These are phyloP conservation scores for Venturia asperata DNA, from an alignment of 2,329 filamentous ascomycete species.

Conservation along the genomic window DNA sequence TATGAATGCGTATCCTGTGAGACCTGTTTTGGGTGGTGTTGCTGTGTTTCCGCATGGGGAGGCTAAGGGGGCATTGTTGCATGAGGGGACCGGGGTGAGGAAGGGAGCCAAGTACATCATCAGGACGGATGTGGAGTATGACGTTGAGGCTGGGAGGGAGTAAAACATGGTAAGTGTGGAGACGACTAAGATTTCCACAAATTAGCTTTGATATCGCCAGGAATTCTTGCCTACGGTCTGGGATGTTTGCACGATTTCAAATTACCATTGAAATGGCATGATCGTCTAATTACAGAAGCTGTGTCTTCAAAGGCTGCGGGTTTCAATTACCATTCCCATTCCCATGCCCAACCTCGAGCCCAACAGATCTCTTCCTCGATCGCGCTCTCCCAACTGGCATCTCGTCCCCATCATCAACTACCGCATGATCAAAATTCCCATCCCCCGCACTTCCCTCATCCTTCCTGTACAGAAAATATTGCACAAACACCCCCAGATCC, in stretches of 20 bases:
- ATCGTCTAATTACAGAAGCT: too few species aligned
- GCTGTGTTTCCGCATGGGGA: constrained; percentile 66
- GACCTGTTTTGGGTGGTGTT: constrained; percentile 61
- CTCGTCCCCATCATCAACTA: background rate
- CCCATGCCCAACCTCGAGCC: background rate
- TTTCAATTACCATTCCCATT: background rate
- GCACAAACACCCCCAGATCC: constrained; percentile 79
- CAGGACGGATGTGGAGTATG: constrained; percentile 63
- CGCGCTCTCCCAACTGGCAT: background rate
- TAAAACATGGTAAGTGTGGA: background rate
- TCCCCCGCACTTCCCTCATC: background rate
- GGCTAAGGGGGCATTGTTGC: constrained; percentile 55
- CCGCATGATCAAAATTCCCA: background rate
- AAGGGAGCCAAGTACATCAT: constrained; percentile 63
- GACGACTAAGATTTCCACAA: too few species aligned
- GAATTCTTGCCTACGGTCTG: background rate
- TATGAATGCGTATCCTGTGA: constrained; percentile 62
- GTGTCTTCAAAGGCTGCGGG: too few species aligned
- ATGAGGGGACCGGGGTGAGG: constrained; percentile 64
- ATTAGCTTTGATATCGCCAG: background rate
- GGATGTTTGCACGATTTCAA: too few species aligned
- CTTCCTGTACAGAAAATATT: constrained; percentile 67
- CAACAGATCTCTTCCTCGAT: background rate
- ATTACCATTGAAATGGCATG: too few species aligned
- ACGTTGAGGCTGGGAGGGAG: constrained; percentile 38